Base-by-base conservation (phyloP, 352 stramenopile species). In the Phytophthora vignae region DNA sequence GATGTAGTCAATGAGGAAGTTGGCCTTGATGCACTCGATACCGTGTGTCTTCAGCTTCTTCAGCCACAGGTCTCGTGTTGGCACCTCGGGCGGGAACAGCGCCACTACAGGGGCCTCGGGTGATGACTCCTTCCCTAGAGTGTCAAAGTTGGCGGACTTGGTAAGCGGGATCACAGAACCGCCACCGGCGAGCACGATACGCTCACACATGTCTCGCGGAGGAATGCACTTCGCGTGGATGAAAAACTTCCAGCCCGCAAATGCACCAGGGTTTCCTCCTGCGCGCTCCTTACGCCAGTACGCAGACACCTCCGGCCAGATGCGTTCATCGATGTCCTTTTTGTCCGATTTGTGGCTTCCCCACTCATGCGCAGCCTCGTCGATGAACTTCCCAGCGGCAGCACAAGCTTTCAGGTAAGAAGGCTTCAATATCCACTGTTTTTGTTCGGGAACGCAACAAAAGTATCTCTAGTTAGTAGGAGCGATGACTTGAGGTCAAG, bases 1-100 rank as follows among this genome's bases (percentile, higher is more conserved):
- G 57, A 96, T 76, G 62, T 87, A 93, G 61, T 96, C 90, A 76
- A 96, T 93, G 29, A 96, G 76, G 55, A 96, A 95, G 36, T 67
- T 87, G 3, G 88, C 87, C 57, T 91, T 93, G 66, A 95, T 70
- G 70, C 87, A 91, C 63, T 88, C 79, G 15, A 96, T 71, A n/a
- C 85, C 76, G 40, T 85, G 73, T 14, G 69, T 65, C 53, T 82
- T 82, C 29, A 94, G 82, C 59, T 91, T 93, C 66, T 92, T 94
- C 60, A 95, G 46, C 84, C 85, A 94, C 42, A 74, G 33, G 60
- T 95, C 88, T 40, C 86, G 82, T 46, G 77, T 71, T 27, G 83
- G 76, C 29, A 93, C 70, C 15, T 90, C 82, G 0, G 69, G 71
- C 12, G 87, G 67, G 58, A 93, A 73, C 9, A 95, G 73, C 33